A percentile compares a stretch with the other conserved stretches of the same genome.
Evolutionary conservation across 2,329 filamentous ascomycete species (phyloP).

Genomic region (Fusarium acutatum): DNA sequence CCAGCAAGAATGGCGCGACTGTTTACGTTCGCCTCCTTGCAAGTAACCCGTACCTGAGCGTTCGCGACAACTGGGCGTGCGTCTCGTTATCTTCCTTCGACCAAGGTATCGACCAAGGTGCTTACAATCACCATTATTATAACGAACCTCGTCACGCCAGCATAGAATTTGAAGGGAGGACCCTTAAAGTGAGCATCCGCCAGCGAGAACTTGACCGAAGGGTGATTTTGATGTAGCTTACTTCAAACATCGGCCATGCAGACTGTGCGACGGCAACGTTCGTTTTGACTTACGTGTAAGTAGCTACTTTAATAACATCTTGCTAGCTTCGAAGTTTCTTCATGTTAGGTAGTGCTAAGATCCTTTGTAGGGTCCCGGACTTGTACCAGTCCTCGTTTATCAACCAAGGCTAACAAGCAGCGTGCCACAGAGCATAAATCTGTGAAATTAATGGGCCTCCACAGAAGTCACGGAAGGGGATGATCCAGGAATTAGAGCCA

Average conservation of each 20-base stretch:
- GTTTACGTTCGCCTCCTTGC: not conserved
- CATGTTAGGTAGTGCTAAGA: not conserved
- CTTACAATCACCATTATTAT: not conserved
- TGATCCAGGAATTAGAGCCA: rapidly evolving
- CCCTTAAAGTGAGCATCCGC: not conserved
- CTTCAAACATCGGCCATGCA: not conserved
- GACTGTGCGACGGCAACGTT: not conserved
- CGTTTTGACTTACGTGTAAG: not conserved
- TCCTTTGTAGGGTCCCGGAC: not conserved
- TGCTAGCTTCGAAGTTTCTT: rapidly evolving
- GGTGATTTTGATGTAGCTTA: not conserved
- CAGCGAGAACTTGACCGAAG: rapidly evolving
- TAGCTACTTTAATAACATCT: rapidly evolving
- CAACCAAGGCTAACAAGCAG: rapidly evolving
- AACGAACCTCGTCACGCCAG: not conserved
- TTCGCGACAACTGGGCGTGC: not conserved
- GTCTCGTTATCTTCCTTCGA: not conserved
- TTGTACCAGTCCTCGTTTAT: not conserved
- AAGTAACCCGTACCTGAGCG: not conserved
- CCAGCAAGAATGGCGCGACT: not conserved
- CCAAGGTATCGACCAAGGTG: rapidly evolving
- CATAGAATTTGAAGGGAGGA: not conserved
- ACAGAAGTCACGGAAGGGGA: rapidly evolving
- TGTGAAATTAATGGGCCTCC: rapidly evolving
- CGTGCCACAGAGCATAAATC: rapidly evolving